Base-by-base conservation (phyloP, 202 grass and related monocot genomes). In the Zizania palustris region DNA sequence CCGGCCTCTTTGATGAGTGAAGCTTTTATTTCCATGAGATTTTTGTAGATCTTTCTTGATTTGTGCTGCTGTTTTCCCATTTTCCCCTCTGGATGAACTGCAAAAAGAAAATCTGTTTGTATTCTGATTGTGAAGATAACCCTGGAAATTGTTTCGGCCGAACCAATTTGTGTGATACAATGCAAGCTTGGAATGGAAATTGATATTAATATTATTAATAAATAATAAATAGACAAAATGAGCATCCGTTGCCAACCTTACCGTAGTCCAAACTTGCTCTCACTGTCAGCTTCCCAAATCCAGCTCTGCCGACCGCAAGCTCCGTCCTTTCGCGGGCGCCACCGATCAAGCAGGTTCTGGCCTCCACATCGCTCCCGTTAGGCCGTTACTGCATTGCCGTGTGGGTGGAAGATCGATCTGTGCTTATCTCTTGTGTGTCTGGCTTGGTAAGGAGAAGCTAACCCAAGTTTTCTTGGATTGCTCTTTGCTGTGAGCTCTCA, bases 241-340 rank as follows among this genome's bases (percentile, higher is more conserved):
- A 37, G 11, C 10, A 18, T n/a, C 45, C 6, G 4, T 65, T 77
- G 45, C 46, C 46, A 33, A 10, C 61, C n/a, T 43, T 12, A 28
- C 28, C 28, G 28, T 28, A 28, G 0, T 28, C 28, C 28, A 28
- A 28, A 28, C 28, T 28, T 28, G 28, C 28, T 28, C 28, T 28
- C 28, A 28, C 28, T 28, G 4, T 56, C 64, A 57, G 20, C 22
- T 69, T 69, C 65, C 76, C 53, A 42, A 63, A 42, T 39, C 76
- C 40, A 11, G 51, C 76, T 62, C 19, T 48, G 61, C 62, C 18
- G 35, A 5, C 1, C 34, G 50, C 73, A 4, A 15, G 15, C 46
- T 28, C n/a, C 34, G 13, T 43, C 8, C 16, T 20, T 18, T 19
- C 19, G 8, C 9, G 3, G 73, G 16, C 11, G 33, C 73, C 16